phyloP scores from a whole-genome alignment of 179 eudicot species.

The Pouteria campechiana region DNA sequence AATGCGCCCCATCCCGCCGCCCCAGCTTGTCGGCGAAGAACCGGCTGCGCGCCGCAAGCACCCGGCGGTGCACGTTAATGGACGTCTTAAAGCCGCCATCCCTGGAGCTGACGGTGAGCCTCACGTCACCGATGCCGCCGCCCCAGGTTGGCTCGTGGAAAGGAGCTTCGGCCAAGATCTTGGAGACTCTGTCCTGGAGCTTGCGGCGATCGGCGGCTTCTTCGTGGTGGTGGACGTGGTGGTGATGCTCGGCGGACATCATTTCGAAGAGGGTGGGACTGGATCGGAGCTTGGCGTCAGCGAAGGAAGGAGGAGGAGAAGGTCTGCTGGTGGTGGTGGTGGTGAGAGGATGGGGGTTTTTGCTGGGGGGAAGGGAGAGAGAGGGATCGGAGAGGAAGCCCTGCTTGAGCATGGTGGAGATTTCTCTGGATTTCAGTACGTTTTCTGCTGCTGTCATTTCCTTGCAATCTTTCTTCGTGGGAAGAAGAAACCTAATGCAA shows the following conservation, averaged over 20 bases:
- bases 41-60: conserved; percentile 51
- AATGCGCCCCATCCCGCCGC: conserved; percentile 30
- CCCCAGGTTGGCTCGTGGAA: conserved; percentile 15
- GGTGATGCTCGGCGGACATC: conserved; percentile 70
- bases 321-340: neutral
- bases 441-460: too few species aligned
- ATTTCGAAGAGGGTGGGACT: conserved; percentile 76
- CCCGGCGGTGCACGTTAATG: conserved; percentile 66
- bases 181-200: conserved; percentile 39
- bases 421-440: conserved; percentile 45
- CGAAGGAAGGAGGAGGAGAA: conserved; percentile 5
- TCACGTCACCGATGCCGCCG: conserved; percentile 54
- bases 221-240: conserved; percentile 26
- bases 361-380: conserved; percentile 19
- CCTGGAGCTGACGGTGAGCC: conserved; percentile 50
- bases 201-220: conserved; percentile 22
- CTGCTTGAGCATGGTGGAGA: conserved; percentile 75
- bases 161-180: conserved; percentile 45
- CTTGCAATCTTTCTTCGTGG: too few species aligned
- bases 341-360: conserved; percentile 6
- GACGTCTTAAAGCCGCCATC: conserved; percentile 66
- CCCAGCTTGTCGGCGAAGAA: conserved; percentile 60
- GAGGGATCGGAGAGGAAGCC: conserved; percentile 73
- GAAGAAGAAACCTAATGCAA: too few species aligned
- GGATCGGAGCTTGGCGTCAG: too few species aligned